Base-by-base conservation (phyloP, 768 basidiomycete genomes). In the Boletus reticulatus region DNA sequence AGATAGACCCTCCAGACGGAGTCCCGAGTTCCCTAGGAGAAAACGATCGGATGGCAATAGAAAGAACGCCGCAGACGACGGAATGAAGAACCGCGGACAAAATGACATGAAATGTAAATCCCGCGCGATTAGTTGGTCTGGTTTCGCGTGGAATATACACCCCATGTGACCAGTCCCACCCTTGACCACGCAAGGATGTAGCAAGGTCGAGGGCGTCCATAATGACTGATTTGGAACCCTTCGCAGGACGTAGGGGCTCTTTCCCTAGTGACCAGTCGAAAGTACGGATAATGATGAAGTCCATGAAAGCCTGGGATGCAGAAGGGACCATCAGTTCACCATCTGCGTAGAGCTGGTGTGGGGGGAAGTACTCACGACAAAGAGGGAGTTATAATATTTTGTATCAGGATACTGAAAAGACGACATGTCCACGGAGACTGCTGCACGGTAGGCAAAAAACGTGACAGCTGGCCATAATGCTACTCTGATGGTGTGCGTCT, bases 381-480 rank as follows among this genome's bases (percentile, higher is more conserved):
- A 34, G 2, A 13, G 8, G 3, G 13, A 0, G 19, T 50, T 50
- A 16, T 36, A 22, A 42, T 39, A 56, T 27, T 29, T 38, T 14
- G 22, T 50, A 36, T 48, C 39, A 0, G 53, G 52, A 4, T 43
- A 22, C 7, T 19, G 48, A 6, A 49, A 20, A 4, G 51, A 20
- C 0, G 55, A 52, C 32, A 58, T 14, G 16, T 66, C 61, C 45
- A 61, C 41, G 4, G 39, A 54, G 16, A 44, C 17, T 3, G 72
- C 68, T 10, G 77, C 76, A 29, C 75, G 73, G 56, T 77, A 79
- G 9, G 77, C 68, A 10, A 71, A 58, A 65, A 74, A 76, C 12
- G 80, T 56, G 4, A 79, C 74, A 24, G 80, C 48, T 3, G 81
- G 80, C 37, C 81, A 72, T 19, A 83, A 56, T 9, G 76, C 77